Evolutionary conservation across 371 early-diverging fungal genomes (phyloP).

Genomic region (Syncephalastrum sp.): DNA sequence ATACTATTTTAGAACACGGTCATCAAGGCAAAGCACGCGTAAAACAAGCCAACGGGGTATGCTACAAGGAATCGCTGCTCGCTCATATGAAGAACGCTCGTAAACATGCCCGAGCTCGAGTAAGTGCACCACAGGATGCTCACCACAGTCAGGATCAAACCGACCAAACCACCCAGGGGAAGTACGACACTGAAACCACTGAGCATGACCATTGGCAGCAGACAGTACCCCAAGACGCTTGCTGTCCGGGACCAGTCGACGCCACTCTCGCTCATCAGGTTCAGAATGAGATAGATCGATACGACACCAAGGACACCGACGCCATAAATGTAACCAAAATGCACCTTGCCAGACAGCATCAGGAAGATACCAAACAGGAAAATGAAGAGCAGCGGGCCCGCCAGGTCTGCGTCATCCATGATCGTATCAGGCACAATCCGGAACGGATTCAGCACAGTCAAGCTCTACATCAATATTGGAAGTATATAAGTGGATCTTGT

Average conservation of each 20-base stretch:
- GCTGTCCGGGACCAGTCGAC: constrained; percentile 88
- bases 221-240: constrained; percentile 94
- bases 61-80: constrained; percentile 94
- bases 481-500: background rate
- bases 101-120: constrained; percentile 94
- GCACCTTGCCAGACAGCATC: constrained; percentile 84
- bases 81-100: constrained; percentile 87
- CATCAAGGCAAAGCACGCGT: constrained; percentile 93
- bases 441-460: constrained; percentile 91
- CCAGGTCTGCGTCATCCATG: constrained; percentile 94
- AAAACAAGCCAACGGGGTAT: constrained; percentile 93
- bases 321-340: constrained; percentile 98
- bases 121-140: constrained; percentile 94
- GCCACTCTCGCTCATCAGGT: constrained; percentile 91
- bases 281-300: constrained; percentile 84
- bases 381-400: constrained; percentile 91
- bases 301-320: constrained; percentile 89
- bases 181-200: constrained; percentile 61
- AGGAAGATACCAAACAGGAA: constrained; percentile 88
- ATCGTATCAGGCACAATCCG: constrained; percentile 84
- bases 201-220: constrained; percentile 92
- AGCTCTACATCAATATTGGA: constrained; percentile 41
- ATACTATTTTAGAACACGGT: constrained; percentile 75
- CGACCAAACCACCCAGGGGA: constrained; percentile 53
- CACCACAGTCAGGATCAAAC: constrained; percentile 59